These are phyloP conservation scores for Aspergillus nidulans DNA, from an alignment of 495 filamentous ascomycete genomes.

Conservation along the genomic window DNA sequence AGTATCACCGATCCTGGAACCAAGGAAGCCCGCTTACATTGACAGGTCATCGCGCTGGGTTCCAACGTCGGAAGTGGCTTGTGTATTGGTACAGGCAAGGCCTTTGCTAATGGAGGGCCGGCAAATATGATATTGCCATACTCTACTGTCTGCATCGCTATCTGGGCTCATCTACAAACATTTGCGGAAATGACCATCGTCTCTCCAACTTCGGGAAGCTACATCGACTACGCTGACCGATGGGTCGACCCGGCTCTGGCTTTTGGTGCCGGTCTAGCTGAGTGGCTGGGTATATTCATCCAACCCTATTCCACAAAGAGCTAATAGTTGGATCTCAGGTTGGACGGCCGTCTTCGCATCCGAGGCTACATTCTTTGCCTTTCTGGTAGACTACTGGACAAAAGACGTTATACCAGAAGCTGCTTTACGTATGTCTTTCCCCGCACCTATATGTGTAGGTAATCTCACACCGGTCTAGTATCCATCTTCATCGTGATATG, in stretches of 20 bases:
- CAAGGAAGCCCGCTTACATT: background rate
- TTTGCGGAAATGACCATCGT: conserved; percentile 30
- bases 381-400: conserved; percentile 29
- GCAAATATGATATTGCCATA: conserved; percentile 26
- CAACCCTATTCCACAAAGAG: background rate
- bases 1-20: background rate
- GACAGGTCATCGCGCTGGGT: conserved; percentile 28
- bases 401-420: conserved; percentile 17
- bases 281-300: conserved; percentile 17
- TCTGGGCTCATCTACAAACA: conserved; percentile 27
- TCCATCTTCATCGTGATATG: conserved; percentile 10
- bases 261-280: conserved; percentile 27
- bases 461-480: background rate
- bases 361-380: conserved; percentile 24
- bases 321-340: conserved; percentile 3
- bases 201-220: conserved; percentile 28
- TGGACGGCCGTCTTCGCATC: conserved; percentile 29
- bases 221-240: conserved; percentile 30
- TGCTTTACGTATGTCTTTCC: conserved; percentile 11
- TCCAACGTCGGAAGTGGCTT: conserved; percentile 27
- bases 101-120: conserved; percentile 22
- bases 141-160: conserved; percentile 22
- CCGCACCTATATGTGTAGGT: background rate
- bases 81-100: conserved; percentile 27
- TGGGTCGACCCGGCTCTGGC: conserved; percentile 30